Base-by-base conservation (phyloP, 768 basidiomycete species). In the Agaricus subrufescens region DNA sequence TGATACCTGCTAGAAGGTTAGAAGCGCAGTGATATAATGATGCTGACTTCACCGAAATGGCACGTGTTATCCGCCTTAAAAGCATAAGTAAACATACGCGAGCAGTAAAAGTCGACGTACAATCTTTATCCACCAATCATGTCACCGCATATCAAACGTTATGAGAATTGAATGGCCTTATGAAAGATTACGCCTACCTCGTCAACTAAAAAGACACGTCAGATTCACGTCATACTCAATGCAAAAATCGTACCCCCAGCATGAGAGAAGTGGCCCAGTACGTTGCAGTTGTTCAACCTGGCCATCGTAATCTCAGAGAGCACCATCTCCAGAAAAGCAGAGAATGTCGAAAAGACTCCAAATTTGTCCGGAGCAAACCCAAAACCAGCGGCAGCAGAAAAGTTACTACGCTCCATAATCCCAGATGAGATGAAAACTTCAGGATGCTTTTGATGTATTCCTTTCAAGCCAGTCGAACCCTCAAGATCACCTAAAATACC, bases 251-350 rank as follows among this genome's bases (percentile, higher is more conserved):
- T 67, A 86, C 85, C 84, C 59, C 91, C 92, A 25, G 91, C 86
- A 71, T 94, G 92, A 25, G 91, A 93, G 75, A 93, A 94, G 72
- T 94, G 92, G 64, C 79, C 86, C 25, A 94, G 80, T 8, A 94
- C 85, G 65, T 94, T 94, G 76, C 89, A 89, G 62, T 88, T 79
- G 70, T 94, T 94, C 67, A 94, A 70, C 52, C 92, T 82, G n/a
- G 92, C 92, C 92, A 94, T 94, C 10, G 92, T 94, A 50, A 93
- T 73, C 69, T 94, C 92, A 4, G 90, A 92, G 52, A 94, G 70
- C 48, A 89, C 76, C 92, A 94, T 94, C 79, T 94, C 92, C 56
- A 92, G 77, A 79, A 94, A 94, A 3, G 92, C 91, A 48, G 88
- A 89, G 74, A 94, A 94, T 3, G 92, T 94, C 26, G 90, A 91